Conservation (phyloP, 805 yeast genomes). For the Komagataella kurtzmanii region DNA sequence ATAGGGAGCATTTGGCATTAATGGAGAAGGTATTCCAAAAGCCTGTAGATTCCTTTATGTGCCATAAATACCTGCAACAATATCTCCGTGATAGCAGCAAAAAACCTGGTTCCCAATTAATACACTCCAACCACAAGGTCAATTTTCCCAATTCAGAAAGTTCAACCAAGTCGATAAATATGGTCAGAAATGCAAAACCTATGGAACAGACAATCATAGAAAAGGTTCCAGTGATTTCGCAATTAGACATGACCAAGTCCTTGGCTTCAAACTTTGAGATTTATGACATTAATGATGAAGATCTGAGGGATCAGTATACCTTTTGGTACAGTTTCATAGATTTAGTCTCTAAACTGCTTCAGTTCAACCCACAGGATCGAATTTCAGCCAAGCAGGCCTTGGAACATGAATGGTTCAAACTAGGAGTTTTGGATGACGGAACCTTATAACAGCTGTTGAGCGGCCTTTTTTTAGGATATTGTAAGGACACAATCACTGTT, state of each 20-base stretch:
- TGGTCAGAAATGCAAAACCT: conserved; percentile 17
- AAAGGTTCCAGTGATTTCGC: conserved; percentile 16
- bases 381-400: conserved; percentile 42
- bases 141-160: conserved; percentile 23
- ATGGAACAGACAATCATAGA: conserved; percentile 12
- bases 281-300: conserved; percentile 14
- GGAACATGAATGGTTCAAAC: conserved; percentile 63
- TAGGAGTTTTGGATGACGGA: conserved; percentile 47
- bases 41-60: conserved; percentile 22
- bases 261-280: conserved; percentile 11
- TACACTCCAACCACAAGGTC: conserved; percentile 5
- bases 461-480: too few species aligned
- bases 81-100: conserved; percentile 9
- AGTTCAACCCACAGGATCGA: conserved; percentile 35
- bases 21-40: conserved; percentile 70
- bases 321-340: conserved; percentile 75
- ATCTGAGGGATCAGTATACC: conserved; percentile 43
- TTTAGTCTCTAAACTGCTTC: conserved; percentile 32
- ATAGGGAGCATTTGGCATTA: conserved; percentile 87
- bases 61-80: conserved; percentile 7
- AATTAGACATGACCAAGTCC: conserved; percentile 10
- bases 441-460: conserved; percentile 5
- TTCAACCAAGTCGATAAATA: conserved; percentile 20
- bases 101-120: conserved; percentile 10
- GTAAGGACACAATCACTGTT: not conserved